These are phyloP conservation scores for Rhizoclosmatium sp. DNA, from an alignment of 192 early-diverging fungal species.

Conservation along the genomic window DNA sequence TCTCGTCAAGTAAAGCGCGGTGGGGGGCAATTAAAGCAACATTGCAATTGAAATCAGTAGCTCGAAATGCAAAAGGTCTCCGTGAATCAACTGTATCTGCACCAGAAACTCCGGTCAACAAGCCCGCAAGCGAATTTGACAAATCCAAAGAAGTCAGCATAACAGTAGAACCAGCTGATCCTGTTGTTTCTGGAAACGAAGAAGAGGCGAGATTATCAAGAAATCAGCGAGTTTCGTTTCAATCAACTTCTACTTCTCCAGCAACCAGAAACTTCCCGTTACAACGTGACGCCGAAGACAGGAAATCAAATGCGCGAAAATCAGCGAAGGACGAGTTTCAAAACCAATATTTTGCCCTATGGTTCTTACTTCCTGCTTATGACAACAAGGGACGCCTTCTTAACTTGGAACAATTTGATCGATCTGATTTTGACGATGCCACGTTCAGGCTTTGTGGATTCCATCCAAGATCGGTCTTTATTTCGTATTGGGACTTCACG, in stretches of 20 bases:
- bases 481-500: slow-evolving; percentile 17
- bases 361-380: slow-evolving; percentile 3
- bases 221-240: no score
- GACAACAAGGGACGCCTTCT: slow-evolving; percentile 25
- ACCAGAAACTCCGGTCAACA: no score
- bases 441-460: slow-evolving; percentile 18
- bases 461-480: slow-evolving; percentile 25
- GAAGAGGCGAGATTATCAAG: no score
- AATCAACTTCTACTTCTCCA: no score
- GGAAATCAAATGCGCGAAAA: background rate
- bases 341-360: background rate
- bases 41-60: background rate
- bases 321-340: slow-evolving; percentile 22
- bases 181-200: no score
- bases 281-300: background rate
- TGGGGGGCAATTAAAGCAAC: slow-evolving; percentile 10
- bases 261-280: no score
- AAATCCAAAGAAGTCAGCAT: no score
- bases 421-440: slow-evolving; percentile 19
- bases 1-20: background rate
- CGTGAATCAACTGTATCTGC: no score
- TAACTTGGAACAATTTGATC: slow-evolving; percentile 22
- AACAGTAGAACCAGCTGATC: no score
- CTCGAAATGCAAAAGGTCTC: background rate
- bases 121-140: no score